A percentile compares a stretch with the other conserved stretches of the same genome.
Evolutionary conservation across 306 rosid genomes (phyloP).

Genomic region (Parietaria judaica): DNA sequence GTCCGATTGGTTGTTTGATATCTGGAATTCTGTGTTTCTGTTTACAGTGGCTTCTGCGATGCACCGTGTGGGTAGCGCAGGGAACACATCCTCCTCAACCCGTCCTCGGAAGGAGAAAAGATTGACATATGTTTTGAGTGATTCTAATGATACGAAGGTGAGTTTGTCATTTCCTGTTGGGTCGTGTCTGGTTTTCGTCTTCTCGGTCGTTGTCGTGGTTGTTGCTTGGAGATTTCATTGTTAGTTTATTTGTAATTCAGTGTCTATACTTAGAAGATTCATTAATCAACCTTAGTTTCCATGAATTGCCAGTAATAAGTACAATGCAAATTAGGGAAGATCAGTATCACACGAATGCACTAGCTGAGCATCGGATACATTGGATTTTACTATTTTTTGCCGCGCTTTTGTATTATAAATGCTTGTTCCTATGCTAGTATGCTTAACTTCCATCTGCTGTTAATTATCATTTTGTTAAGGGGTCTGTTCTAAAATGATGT

Average conservation of each 20-base stretch:
- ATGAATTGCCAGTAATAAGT: too few species aligned
- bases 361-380: too few species aligned
- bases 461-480: neutral
- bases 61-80: conserved; percentile 99
- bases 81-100: conserved; percentile 70
- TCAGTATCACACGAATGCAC: too few species aligned
- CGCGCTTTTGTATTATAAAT: conserved; percentile 3
- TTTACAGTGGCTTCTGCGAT: conserved; percentile 49
- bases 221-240: too few species aligned
- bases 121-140: conserved; percentile 77
- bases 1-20: conserved; percentile 1
- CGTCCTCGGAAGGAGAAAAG: conserved; percentile 97
- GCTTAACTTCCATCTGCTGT: neutral
- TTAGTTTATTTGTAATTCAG: too few species aligned
- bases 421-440: neutral
- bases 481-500: neutral
- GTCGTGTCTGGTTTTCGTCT: conserved; percentile 6
- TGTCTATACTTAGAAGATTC: too few species aligned
- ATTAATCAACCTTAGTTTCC: too few species aligned
- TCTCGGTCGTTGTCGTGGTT: neutral
- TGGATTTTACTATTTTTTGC: conserved; percentile 3
- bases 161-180: neutral
- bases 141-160: conserved; percentile 80
- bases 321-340: too few species aligned
- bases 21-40: conserved; percentile 1